Base-by-base conservation (phyloP, 192 early-diverging fungal species). In the Radiomyces spectabilis region DNA sequence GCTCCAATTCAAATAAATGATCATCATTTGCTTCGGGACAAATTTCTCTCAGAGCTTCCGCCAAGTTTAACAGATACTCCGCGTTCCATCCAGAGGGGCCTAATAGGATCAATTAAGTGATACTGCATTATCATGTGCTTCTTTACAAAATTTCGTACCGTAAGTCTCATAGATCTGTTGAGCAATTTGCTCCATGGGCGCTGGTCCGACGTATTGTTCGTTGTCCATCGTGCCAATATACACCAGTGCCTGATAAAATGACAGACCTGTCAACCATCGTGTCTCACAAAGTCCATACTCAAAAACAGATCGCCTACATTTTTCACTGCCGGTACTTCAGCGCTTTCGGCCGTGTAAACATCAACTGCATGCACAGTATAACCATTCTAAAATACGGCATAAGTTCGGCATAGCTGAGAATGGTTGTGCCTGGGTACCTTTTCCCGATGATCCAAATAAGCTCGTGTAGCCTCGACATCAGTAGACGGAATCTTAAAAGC, bases 361-460 rank as follows among this genome's bases (percentile, higher is more conserved):
- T 66, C 64, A 9, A 81, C 68, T 33, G 72, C 65, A 27, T 84
- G 79, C 15, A 76, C 70, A 3, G 79, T 68, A 53, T 97, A 97
- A 3, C 94, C 94, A 57, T 91, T 87, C 76, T 82, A 59, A 4
- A 33, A 19, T 9, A 4, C 16, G 10, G 33, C 5, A 49, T 51
- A 30, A 56, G 34, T 16, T 13, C 13, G 22, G 2, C 15, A 19
- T 44, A n/a, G 10, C n/a, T 13, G 22, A 25, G 2, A 25, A 19
- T 37, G 19, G n/a, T 2, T 26, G 3, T 18, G 13, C 3, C 19
- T 7, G 10, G 25, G 21, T 61, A 76, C 72, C 65, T 90, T 93
- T 75, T 97, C 94, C 25, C 94, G 74, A 62, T 88, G 81, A 51
- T 93, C 91, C 41, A 97, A 61, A 39, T 93, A 88, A 18, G 70